phyloP scores from a whole-genome alignment of 345 rosid genomes.

The Sonneratia alba region DNA sequence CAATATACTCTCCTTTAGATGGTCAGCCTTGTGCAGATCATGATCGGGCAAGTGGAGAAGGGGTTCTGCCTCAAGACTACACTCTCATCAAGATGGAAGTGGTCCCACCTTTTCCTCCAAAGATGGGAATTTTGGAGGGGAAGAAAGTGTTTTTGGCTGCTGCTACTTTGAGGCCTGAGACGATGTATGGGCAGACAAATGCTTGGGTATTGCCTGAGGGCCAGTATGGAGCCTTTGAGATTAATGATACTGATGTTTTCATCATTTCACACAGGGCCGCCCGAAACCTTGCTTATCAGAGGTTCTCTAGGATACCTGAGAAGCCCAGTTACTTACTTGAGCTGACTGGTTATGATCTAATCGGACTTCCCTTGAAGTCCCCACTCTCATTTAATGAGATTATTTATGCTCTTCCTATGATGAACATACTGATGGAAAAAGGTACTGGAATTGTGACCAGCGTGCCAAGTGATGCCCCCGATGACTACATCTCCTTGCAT shows the following conservation, averaged over 20 bases:
- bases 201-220: constrained; percentile 98
- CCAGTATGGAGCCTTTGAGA: constrained; percentile 83
- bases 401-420: constrained; percentile 89
- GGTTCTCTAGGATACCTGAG: constrained; percentile 55
- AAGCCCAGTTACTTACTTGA: constrained; percentile 72
- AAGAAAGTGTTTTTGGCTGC: constrained; percentile 72
- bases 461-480: constrained; percentile 97
- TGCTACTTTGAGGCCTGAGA: constrained; percentile 93
- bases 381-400: constrained; percentile 58
- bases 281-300: constrained; percentile 82
- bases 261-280: constrained; percentile 72
- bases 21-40: constrained; percentile 97
- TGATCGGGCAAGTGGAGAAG: constrained; percentile 92
- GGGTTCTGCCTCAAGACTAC: constrained; percentile 94
- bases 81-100: constrained; percentile 89
- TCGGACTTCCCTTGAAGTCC: constrained; percentile 74
- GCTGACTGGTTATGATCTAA: constrained; percentile 74
- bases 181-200: constrained; percentile 94
- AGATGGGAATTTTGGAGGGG: constrained; percentile 59
- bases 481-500: constrained; percentile 78
- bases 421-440: constrained; percentile 82
- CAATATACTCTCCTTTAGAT: constrained; percentile 81
- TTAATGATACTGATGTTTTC: constrained; percentile 68
- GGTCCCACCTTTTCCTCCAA: constrained; percentile 50
- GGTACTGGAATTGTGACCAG: constrained; percentile 95